These are phyloP conservation scores for Plasmodium cynomolgi DNA, from an alignment of 169 alveolate species.

Conservation along the genomic window DNA sequence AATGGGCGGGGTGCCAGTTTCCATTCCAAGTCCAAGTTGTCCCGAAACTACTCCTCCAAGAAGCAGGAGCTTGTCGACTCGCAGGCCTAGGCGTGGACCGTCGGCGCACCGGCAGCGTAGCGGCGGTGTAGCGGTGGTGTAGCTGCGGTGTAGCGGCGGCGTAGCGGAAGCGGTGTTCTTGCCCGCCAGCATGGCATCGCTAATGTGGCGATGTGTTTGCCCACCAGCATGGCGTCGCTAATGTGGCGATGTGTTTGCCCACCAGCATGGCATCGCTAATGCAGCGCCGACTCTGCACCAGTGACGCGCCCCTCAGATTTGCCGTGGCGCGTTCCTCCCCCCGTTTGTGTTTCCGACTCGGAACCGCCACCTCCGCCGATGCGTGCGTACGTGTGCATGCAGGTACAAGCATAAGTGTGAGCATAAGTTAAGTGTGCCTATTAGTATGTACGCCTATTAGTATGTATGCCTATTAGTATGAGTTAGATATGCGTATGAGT, in stretches of 20 bases:
- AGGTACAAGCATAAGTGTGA: background rate
- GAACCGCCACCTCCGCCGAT: background rate
- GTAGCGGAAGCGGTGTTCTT: background rate
- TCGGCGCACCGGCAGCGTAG: too few relatives aligned
- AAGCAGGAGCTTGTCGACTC: slow-evolving; percentile 47
- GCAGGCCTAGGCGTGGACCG: slow-evolving; percentile 33
- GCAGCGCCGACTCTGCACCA: background rate
- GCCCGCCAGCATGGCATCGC: too few relatives aligned
- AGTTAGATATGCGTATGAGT: too few relatives aligned
- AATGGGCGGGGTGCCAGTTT: slow-evolving; percentile 13
- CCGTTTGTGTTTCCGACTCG: background rate
- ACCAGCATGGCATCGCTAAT: background rate
- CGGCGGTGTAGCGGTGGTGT: background rate
- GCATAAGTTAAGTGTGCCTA: background rate
- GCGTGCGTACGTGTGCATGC: background rate
- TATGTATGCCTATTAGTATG: slow-evolving; percentile 5
- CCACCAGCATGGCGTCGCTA: too few relatives aligned
- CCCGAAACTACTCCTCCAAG: slow-evolving; percentile 55
- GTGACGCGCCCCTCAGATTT: background rate
- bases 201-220: too few relatives aligned
- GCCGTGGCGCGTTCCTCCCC: background rate
- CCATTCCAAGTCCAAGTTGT: slow-evolving; percentile 27
- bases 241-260: too few relatives aligned
- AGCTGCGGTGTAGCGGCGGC: background rate
- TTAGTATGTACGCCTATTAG: background rate